Percentiles rank a stretch among this genome's conserved stretches.
phyloP scores from a whole-genome alignment of 192 early-diverging fungal species.

The Umbelopsis isabellina region DNA sequence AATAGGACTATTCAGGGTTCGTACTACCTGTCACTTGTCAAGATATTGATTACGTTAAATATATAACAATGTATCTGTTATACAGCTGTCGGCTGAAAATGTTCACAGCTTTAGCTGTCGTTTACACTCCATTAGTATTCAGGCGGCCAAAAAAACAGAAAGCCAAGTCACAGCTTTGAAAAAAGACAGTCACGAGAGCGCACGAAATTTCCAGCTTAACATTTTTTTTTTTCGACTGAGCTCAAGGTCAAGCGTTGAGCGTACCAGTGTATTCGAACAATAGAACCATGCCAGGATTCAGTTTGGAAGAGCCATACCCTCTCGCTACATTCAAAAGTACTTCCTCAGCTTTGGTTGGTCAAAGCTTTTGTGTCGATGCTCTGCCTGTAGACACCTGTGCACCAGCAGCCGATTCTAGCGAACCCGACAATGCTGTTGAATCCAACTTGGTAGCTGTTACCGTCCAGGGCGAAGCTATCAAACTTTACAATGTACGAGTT shows the following conservation, averaged over 20 bases:
- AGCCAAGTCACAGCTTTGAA: no score
- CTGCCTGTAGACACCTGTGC: constrained; percentile 29
- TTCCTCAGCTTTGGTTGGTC: constrained; percentile 29
- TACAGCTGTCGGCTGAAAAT: no score
- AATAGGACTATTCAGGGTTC: no score
- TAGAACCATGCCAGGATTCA: constrained; percentile 48
- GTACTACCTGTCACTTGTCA: no score
- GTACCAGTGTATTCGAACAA: no score
- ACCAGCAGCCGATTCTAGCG: constrained; percentile 24
- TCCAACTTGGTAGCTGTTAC: constrained; percentile 46
- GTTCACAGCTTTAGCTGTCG: no score
- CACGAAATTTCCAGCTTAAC: background rate
- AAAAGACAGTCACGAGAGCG: no score
- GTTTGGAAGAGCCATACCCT: constrained; percentile 52
- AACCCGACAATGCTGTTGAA: constrained; percentile 17
- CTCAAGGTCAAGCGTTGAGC: background rate
- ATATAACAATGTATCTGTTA: background rate
- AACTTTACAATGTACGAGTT: constrained; percentile 54
- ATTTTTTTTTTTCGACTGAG: constrained; percentile 8
- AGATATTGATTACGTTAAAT: background rate
- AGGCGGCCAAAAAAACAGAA: no score
- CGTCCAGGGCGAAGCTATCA: constrained; percentile 54
- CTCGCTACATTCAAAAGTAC: constrained; percentile 50
- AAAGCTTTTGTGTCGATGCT: constrained; percentile 28
- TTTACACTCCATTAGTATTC: no score